Base-by-base conservation (phyloP, 78 protist species). In the Polysphondylium violaceum region DNA sequence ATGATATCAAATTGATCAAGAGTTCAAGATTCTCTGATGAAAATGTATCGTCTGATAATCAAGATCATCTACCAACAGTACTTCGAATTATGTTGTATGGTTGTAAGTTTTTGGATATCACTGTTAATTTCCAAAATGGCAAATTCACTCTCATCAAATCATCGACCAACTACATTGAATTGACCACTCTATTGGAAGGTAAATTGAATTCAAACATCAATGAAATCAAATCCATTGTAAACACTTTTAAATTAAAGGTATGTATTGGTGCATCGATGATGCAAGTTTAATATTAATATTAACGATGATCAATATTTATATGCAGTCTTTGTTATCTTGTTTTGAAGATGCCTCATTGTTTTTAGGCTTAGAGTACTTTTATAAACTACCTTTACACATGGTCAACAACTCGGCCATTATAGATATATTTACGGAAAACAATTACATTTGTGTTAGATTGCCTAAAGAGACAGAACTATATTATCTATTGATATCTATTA, bases 291-390 rank as follows among this genome's bases (percentile, higher is more conserved):
- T 67, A 67, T 25, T 23, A 67, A 31, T 41, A 40, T 23, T 21
- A 47, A 47, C 11, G 53, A 47, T n/a, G n/a, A 47, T 47, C 17
- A 43, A 76, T 40, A 3, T 44, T 1, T 33, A 4, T 27, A n/a
- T 79, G 14, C 36, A 79, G 89, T 83, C 91, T 59, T 50, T 83
- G 12, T 69, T 83, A 58, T 36, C 71, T 58, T 83, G 79, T 43
- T 69, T 83, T 33, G 81, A 69, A 69, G 91, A 83, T 14, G 74
- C 91, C 38, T 35, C 91, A 29, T 25, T 69, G 31, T 83, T 83
- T 59, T 69, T 83, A 43, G 74, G 76, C 8, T 47, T 83, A 23
- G 91, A 83, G 59, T 50, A 79, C 38, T 83, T 83, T 31, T 68
- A 71, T 56, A 83, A 83, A 43, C 23, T 83, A 67, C 91, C 91